These are phyloP conservation scores for Dalbergia oliveri DNA, from an alignment of 306 rosid genomes.

Conservation along the genomic window DNA sequence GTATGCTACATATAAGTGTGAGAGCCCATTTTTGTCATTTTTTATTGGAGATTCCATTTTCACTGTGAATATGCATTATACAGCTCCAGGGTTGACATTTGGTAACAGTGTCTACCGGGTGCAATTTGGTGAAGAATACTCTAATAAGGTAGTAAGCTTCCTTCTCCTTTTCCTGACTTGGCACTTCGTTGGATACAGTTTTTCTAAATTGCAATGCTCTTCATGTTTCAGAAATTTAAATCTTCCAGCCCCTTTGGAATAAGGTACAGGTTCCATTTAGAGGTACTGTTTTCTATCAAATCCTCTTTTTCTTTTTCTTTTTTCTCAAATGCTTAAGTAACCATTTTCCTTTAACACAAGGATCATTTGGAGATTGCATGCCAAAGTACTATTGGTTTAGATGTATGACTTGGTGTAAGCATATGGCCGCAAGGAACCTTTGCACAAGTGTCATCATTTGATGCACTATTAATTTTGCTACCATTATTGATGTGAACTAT, in stretches of 20 bases:
- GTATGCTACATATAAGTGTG: conserved; percentile 8
- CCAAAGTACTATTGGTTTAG: conserved; percentile 6
- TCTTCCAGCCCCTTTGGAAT: conserved; percentile 93
- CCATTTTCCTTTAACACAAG: too few species aligned
- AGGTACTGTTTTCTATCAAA: conserved; percentile 57
- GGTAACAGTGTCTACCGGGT: conserved; percentile 94
- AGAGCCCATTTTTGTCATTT: conserved; percentile 38
- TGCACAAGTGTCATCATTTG: conserved; percentile 6
- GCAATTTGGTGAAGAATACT: conserved; percentile 83
- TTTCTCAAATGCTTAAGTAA: too few species aligned
- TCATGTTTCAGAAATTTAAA: conserved; percentile 78
- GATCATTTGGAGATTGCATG: conserved; percentile 20
- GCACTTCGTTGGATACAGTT: background rate
- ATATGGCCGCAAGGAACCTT: conserved; percentile 4
- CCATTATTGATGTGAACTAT: conserved; percentile 8
- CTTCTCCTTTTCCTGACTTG: conserved; percentile 1
- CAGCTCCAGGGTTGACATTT: conserved; percentile 82
- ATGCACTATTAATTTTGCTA: background rate
- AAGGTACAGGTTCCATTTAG: conserved; percentile 90
- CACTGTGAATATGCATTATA: conserved; percentile 55
- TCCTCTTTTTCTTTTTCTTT: too few species aligned
- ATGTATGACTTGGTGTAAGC: background rate
- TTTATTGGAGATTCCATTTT: conserved; percentile 49
- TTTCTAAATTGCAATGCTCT: conserved; percentile 39
- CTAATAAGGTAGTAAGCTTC: conserved; percentile 67